Evolutionary conservation across 208 protist genomes (phyloP), one percentile per base, ranked within the genome.

Genomic region (Strigomonas culicis): DNA sequence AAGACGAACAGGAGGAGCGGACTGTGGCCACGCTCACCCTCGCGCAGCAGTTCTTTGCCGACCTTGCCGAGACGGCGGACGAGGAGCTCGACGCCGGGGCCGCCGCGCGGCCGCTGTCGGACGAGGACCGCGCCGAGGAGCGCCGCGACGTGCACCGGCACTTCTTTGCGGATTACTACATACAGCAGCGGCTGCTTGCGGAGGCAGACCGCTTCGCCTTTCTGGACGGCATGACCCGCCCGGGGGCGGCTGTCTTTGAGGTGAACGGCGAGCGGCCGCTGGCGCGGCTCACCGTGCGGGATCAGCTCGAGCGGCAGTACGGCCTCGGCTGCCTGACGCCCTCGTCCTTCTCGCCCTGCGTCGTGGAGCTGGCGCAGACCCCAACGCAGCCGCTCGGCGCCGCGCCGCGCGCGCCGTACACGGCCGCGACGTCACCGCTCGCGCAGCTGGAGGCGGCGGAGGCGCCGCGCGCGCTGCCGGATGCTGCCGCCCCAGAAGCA

Each of bases 161-260:
- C 25, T 94, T 92, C 44, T 94, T 90, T 39, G 80, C 59, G 11
- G 79, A 90, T 53, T 94, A 82, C 64, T 94, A 94, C 70, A 47
- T 74, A 0, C 70, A 81, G 52, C 84, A 94, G 49, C 76, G 79
- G 15, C 27, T 94, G 15, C 59, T 88, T 0, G 32, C 49, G 0
- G 56, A 44, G n/a, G 53, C 63, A 2, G 59, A 75, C 30, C 61
- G 58, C 11, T 78, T 78, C 44, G 68, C 65, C 2, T 89, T 94
- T 63, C 68, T 90, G 24, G 76, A 85, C 44, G 66, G 73, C 19
- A 77, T 88, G 84, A 49, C 85, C 32, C 73, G 77, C 3, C 84
- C 84, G 19, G 69, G 76, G 21, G 56, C 56, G 50, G 62, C 70
- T 6, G 63, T 90, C 25, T 70, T 92, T 24, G 50, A 75, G 41